phyloP scores from a whole-genome alignment of 129 eudicot genomes.

The Centrapalus pauciflorus region DNA sequence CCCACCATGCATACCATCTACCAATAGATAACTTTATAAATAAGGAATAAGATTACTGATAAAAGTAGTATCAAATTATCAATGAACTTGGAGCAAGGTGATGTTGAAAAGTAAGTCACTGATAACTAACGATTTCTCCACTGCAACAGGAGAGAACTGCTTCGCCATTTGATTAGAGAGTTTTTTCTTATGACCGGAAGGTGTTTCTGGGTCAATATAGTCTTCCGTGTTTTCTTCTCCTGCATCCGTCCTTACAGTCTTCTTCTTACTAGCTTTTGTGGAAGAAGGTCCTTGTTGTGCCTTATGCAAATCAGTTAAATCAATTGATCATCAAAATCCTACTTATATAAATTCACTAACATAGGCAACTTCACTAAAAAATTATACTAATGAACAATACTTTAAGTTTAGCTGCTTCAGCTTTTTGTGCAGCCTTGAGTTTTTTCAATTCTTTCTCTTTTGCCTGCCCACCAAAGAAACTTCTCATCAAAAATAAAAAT shows the following conservation, averaged over 20 bases:
- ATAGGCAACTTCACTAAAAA: background rate
- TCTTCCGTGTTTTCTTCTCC: conserved; percentile 70
- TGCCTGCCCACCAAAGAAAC: conserved; percentile 39
- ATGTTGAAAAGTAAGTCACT: background rate
- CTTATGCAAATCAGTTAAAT: conserved; percentile 32
- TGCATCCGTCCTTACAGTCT: conserved; percentile 47
- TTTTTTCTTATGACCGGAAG: conserved; percentile 75
- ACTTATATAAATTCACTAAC: background rate
- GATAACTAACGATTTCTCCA: conserved; percentile 78
- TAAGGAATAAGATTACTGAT: background rate
- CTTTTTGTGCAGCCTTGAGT: conserved; percentile 85
- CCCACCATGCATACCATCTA: conserved; percentile 99
- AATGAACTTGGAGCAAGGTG: background rate
- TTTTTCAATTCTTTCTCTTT: conserved; percentile 84
- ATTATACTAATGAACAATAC: conserved; percentile 21
- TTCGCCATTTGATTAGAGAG: conserved; percentile 80
- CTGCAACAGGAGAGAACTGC: conserved; percentile 68
- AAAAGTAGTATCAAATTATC: background rate
- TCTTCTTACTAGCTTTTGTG: conserved; percentile 57
- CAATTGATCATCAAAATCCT: background rate
- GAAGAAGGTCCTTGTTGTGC: conserved; percentile 57
- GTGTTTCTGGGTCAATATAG: conserved; percentile 84
- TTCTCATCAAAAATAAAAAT: background rate
- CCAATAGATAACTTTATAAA: background rate
- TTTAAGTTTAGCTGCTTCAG: conserved; percentile 86